These are phyloP conservation scores for Cetraspora pellucida DNA, from an alignment of 192 early-diverging fungal species.

Conservation along the genomic window DNA sequence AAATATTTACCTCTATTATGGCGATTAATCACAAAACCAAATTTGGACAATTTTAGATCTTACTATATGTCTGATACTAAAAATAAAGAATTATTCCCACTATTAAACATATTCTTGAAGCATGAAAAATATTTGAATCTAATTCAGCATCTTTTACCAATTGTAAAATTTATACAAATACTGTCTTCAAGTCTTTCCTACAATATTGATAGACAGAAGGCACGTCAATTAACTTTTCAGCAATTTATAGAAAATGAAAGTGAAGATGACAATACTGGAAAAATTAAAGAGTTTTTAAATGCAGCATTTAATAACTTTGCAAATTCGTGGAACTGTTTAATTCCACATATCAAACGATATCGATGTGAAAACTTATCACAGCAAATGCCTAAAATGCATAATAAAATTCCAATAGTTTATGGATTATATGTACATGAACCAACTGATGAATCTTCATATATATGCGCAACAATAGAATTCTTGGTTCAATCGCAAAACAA, in stretches of 20 bases:
- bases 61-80: conserved; percentile 17
- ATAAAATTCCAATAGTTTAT: not conserved
- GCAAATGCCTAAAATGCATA: not conserved
- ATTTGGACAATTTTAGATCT: conserved; percentile 2
- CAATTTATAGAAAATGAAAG: conserved; percentile 11
- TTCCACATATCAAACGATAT: conserved; percentile 17
- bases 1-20: conserved; percentile 14
- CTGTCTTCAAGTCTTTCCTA: conserved; percentile 13
- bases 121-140: conserved; percentile 7
- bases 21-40: not conserved
- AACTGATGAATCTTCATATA: conserved; percentile 11
- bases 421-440: conserved; percentile 8
- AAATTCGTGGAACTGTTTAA: conserved; percentile 28
- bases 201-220: conserved; percentile 5
- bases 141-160: conserved; percentile 11
- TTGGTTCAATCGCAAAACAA: conserved; percentile 30
- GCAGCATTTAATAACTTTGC: conserved; percentile 17
- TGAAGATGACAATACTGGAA: not conserved
- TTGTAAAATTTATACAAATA: conserved; percentile 29
- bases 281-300: not conserved
- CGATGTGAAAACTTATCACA: conserved; percentile 25
- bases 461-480: conserved; percentile 24
- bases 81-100: not conserved
- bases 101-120: conserved; percentile 27
- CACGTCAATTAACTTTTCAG: conserved; percentile 4